Evolutionary conservation across 2,329 filamentous ascomycete species (phyloP).

Genomic region (Helotiales sp.): DNA sequence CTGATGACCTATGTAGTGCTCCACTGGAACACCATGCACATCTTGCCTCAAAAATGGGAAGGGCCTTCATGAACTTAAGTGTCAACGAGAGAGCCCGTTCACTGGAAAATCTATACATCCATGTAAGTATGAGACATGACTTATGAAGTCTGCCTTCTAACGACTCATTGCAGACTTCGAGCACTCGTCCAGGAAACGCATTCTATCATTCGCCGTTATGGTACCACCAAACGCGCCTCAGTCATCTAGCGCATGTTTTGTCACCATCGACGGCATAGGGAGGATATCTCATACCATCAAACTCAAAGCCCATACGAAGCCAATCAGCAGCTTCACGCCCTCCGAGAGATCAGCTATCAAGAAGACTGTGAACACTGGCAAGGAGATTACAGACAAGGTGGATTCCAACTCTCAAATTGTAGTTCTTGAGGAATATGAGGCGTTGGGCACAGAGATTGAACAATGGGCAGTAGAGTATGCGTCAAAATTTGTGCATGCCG

Average conservation of each 20-base stretch:
- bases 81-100: slow-evolving; percentile 29
- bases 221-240: neutral
- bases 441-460: slow-evolving; percentile 20
- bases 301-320: slow-evolving; percentile 14
- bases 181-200: slow-evolving; percentile 24
- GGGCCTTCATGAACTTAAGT: slow-evolving; percentile 27
- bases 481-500: slow-evolving; percentile 28
- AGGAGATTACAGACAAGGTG: neutral
- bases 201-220: slow-evolving; percentile 21
- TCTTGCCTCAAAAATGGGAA: slow-evolving; percentile 27
- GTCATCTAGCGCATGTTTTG: slow-evolving; percentile 2
- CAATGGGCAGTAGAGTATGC: slow-evolving; percentile 31
- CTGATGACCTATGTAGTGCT: slow-evolving; percentile 19
- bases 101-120: slow-evolving; percentile 23
- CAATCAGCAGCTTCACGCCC: slow-evolving; percentile 12
- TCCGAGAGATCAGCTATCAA: slow-evolving; percentile 12
- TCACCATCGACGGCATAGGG: slow-evolving; percentile 28
- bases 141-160: neutral
- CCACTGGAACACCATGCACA: slow-evolving; percentile 27
- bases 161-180: slow-evolving; percentile 21
- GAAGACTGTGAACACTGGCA: slow-evolving; percentile 5
- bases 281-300: slow-evolving; percentile 19
- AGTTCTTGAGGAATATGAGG: slow-evolving; percentile 17
- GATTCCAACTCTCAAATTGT: slow-evolving; percentile 8
- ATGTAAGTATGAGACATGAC: slow-evolving; percentile 14